Evolutionary conservation across 129 eudicot species (phyloP).

Genomic region (Centella asiatica): DNA sequence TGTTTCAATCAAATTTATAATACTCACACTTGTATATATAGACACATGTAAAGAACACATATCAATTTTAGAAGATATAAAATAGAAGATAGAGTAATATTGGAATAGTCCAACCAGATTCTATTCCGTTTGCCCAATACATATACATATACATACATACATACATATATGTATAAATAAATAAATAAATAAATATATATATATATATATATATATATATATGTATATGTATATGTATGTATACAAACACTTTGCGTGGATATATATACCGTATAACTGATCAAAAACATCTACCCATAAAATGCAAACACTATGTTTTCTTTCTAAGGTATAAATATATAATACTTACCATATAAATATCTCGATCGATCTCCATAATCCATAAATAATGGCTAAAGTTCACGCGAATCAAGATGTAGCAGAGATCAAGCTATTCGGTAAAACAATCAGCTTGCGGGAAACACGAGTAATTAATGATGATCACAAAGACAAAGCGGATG

Average conservation of each 20-base stretch:
- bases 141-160: not conserved
- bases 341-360: not conserved
- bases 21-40: too few relatives aligned
- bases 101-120: too few relatives aligned
- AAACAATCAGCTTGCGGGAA: constrained; percentile 41
- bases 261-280: not conserved
- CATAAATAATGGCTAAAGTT: constrained; percentile 28
- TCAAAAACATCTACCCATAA: constrained; percentile 2
- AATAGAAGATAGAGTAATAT: too few relatives aligned
- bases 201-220: not conserved
- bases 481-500: constrained; percentile 4
- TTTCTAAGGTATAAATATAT: not conserved
- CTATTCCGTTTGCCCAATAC: too few relatives aligned
- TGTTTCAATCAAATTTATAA: too few relatives aligned
- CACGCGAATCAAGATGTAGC: constrained; percentile 28
- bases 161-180: not conserved
- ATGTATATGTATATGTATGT: too few relatives aligned
- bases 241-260: not conserved
- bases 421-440: constrained; percentile 63
- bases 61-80: too few relatives aligned
- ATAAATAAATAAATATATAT: not conserved
- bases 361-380: not conserved
- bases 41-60: too few relatives aligned
- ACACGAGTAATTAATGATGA: constrained; percentile 29
- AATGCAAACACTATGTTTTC: not conserved